A percentile compares a stretch with the other conserved stretches of the same genome.
These are phyloP conservation scores for Phytophthora pinifolia DNA, from an alignment of 352 stramenopile species.

Conservation along the genomic window DNA sequence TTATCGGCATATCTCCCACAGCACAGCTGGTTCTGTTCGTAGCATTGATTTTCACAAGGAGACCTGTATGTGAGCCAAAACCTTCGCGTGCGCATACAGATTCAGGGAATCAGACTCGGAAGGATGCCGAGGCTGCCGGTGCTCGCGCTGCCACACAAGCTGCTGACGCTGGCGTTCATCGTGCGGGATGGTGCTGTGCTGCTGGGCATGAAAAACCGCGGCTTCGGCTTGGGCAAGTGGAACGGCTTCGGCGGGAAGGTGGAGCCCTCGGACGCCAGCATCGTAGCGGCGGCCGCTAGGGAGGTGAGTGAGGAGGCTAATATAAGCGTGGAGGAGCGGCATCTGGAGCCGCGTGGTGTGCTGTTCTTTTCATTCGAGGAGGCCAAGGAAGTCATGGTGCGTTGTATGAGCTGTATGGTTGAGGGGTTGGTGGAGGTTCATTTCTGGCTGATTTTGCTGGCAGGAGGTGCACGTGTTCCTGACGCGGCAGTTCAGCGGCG, in stretches of 20 bases:
- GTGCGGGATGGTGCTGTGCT: conserved; percentile 47
- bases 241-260: conserved; percentile 93
- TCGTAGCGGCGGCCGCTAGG: conserved; percentile 53
- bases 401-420: not conserved
- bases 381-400: conserved; percentile 57
- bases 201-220: conserved; percentile 89
- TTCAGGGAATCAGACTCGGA: too few species aligned
- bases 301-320: conserved; percentile 77
- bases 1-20: too few species aligned
- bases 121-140: conserved; percentile 17
- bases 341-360: conserved; percentile 38
- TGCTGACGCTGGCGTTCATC: conserved; percentile 57
- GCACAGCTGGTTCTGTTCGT: too few species aligned
- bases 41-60: too few species aligned
- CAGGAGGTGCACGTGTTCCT: conserved; percentile 87
- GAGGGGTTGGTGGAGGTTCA: not conserved
- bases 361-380: conserved; percentile 70
- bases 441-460: not conserved
- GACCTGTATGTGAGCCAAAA: too few species aligned
- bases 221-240: conserved; percentile 89
- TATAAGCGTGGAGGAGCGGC: conserved; percentile 39
- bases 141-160: conserved; percentile 39
- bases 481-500: conserved; percentile 55
- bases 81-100: too few species aligned
- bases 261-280: conserved; percentile 61